Percentiles rank a stretch among this genome's conserved stretches.
Conservation (phyloP, 306 rosid species). For the Cucurbita maxima region DNA sequence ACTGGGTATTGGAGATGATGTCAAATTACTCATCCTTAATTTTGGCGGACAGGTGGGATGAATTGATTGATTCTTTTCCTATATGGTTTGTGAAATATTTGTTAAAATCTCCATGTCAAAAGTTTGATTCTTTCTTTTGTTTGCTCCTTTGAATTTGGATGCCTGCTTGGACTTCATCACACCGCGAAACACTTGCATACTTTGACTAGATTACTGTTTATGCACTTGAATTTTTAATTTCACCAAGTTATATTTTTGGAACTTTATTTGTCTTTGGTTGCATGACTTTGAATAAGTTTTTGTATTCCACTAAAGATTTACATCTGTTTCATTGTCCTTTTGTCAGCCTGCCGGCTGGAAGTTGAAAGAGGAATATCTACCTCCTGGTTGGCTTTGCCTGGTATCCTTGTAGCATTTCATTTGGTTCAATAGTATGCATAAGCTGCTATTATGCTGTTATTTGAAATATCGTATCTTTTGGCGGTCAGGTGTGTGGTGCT, state of each 20-base stretch:
- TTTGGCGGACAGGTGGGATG: conserved; percentile 86
- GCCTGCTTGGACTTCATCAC: not conserved
- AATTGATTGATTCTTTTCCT: not conserved
- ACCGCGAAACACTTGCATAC: not conserved
- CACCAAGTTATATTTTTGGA: not conserved
- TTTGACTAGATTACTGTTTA: not conserved
- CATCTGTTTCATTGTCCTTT: conserved; percentile 12
- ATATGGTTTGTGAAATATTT: not conserved
- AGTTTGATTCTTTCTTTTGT: not conserved
- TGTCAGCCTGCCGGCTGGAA: conserved; percentile 92
- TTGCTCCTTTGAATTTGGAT: not conserved
- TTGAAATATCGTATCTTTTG: conserved; percentile 4
- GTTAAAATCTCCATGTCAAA: not conserved
- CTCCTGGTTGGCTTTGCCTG: conserved; percentile 92
- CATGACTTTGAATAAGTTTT: not conserved
- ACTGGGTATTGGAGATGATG: conserved; percentile 48
- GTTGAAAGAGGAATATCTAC: conserved; percentile 75
- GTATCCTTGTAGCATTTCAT: conserved; percentile 25
- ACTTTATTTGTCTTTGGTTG: not conserved
- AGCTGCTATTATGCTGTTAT: conserved; percentile 1
- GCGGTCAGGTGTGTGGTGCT: conserved; percentile 86
- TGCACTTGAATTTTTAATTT: not conserved
- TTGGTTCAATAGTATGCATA: not conserved
- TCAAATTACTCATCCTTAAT: conserved; percentile 77
- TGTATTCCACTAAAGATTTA: not conserved